A percentile compares a stretch with the other conserved stretches of the same genome.
Evolutionary conservation across 257 asterid genomes (phyloP).

Genomic region (Ligustrum vulgare): DNA sequence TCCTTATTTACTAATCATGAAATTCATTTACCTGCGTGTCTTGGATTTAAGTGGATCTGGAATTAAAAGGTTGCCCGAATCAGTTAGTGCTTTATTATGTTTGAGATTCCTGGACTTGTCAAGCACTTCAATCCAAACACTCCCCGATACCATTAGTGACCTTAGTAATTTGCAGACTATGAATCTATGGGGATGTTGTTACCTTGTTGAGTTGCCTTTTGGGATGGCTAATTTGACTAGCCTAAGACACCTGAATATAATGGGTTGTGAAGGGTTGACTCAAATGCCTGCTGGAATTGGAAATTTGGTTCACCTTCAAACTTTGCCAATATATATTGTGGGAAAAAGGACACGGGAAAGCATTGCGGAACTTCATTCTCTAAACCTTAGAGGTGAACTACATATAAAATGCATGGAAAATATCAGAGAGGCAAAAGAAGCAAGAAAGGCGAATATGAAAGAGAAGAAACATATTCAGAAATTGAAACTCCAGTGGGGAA

Average conservation of each 20-base stretch:
- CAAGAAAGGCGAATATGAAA: conserved; percentile 23
- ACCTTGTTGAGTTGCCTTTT: conserved; percentile 29
- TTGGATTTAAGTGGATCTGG: conserved; percentile 9
- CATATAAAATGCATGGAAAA: conserved; percentile 29
- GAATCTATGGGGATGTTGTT: conserved; percentile 17
- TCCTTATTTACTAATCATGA: not conserved
- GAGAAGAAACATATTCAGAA: conserved; percentile 20
- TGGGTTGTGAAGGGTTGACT: conserved; percentile 19
- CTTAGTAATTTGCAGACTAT: conserved; percentile 28
- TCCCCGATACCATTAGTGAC: conserved; percentile 21
- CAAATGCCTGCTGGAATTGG: conserved; percentile 31
- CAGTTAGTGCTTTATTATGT: conserved; percentile 20
- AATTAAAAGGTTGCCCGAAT: conserved; percentile 17
- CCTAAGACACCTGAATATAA: conserved; percentile 34
- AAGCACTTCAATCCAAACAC: conserved; percentile 12
- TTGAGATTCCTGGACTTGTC: conserved; percentile 35
- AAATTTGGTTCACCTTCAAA: conserved; percentile 29
- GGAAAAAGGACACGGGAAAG: conserved; percentile 21
- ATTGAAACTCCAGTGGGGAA: conserved; percentile 26
- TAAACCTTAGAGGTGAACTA: conserved; percentile 27
- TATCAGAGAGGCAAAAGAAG: conserved; percentile 25
- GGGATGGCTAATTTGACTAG: conserved; percentile 24
- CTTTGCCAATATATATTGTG: conserved; percentile 31
- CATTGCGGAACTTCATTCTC: conserved; percentile 24
- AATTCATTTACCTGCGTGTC: conserved; percentile 17